Percentiles rank a stretch among this genome's conserved stretches.
phyloP scores from a whole-genome alignment of 1,139 yeast species.

The Lodderomyces beijingensis region DNA sequence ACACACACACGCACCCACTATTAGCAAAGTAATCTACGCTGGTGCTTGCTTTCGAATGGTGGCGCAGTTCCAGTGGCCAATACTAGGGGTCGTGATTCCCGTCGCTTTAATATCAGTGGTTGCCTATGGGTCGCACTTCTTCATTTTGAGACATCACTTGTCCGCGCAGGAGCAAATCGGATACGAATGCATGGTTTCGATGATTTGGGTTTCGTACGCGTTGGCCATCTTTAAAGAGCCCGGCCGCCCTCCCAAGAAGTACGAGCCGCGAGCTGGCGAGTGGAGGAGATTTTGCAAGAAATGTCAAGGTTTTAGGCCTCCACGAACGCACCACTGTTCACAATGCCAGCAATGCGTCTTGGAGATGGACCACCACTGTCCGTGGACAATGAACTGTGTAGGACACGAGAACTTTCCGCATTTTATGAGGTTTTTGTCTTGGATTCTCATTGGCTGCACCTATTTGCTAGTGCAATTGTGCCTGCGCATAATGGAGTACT shows the following conservation, averaged over 20 bases:
- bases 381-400: conserved; percentile 91
- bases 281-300: conserved; percentile 48
- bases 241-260: conserved; percentile 50
- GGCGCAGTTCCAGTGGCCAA: conserved; percentile 51
- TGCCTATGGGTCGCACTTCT: conserved; percentile 63
- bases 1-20: too few species aligned
- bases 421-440: conserved; percentile 69
- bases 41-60: conserved; percentile 18
- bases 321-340: conserved; percentile 87
- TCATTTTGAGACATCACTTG: conserved; percentile 48
- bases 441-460: conserved; percentile 59
- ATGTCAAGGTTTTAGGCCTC: conserved; percentile 90
- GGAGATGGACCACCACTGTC: conserved; percentile 90
- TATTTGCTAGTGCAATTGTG: conserved; percentile 43
- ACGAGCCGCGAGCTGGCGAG: conserved; percentile 24
- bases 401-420: conserved; percentile 82
- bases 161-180: conserved; percentile 35
- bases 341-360: conserved; percentile 66
- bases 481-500: conserved; percentile 41
- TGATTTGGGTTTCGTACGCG: conserved; percentile 71
- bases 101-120: conserved; percentile 51
- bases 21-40: too few species aligned
- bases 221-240: conserved; percentile 56
- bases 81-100: conserved; percentile 46
- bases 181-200: conserved; percentile 46